Base-by-base conservation (phyloP, 371 early-diverging fungal genomes). In the Mucor circinelloides region DNA sequence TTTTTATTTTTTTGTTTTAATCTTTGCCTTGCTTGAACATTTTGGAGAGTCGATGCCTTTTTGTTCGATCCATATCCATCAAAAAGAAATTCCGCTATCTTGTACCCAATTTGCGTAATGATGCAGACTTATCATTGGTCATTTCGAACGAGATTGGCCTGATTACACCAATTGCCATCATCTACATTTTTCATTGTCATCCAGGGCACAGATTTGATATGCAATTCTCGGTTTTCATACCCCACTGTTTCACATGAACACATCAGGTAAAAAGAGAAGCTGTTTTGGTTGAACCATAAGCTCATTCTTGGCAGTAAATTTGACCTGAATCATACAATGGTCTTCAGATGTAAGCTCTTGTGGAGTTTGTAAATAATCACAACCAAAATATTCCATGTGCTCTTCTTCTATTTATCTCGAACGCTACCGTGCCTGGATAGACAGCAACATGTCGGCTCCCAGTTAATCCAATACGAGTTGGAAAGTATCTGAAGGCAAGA, bases 21-120 rank as follows among this genome's bases (percentile, higher is more conserved):
- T 21, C 21, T 50, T 12, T 12, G 8, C 23, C 13, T 52, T 40
- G 40, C 40, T 40, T 40, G 40, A 40, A 40, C 13, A 10, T 0
- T 38, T 17, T 40, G 17, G 15, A 13, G 27, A 13, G 27, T 50
- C 23, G 21, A 21, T 50, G 42, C 10, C 10, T 27, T 25, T 25
- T 52, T 23, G 7, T 27, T 52, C 52, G 23, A 52, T 52, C 15
- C 27, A 27, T 12, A 52, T 52, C 27, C 10, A 52, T 52, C 52
- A 52, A 52, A n/a, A 52, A 12, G 25, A 52, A 25, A 56, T 56
- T 56, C 56, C 56, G 56, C 56, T 56, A 56, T 56, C 56, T 56
- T 30, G 56, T 56, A 19, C 31, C 56, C 32, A 17, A n/a, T 56
- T 56, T 56, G 56, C 56, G 56, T 19, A 32, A 56, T 56, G 15